Evolutionary conservation across 768 basidiomycete genomes (phyloP), one percentile per base, ranked within the genome.

Genomic region (Boletus subparvulus): DNA sequence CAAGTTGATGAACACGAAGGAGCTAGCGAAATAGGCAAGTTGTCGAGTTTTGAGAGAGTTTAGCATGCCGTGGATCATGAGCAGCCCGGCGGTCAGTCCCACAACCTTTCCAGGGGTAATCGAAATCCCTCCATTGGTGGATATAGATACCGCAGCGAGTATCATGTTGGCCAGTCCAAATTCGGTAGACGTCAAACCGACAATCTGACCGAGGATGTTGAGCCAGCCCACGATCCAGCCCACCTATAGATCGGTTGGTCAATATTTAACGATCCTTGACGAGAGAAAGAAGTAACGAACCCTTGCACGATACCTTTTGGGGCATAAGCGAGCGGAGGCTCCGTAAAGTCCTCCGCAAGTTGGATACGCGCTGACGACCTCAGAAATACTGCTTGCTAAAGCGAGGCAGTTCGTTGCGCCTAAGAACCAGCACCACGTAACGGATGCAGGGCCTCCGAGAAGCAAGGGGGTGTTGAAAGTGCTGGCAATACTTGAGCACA

Each of bases 251-350:
- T 49, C 14, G 51, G 21, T 55, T 17, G 16, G 45, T 50, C 36
- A 21, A 24, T 17, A 42, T 33, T n/a, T 9, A 26, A 21, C 5
- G 16, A 53, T 30, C 16, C n/a, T 42, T 8, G 43, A 52, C 1
- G 36, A 56, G 28, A 36, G 19, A 17, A 19, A 46, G 32, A 60
- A 35, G 6, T 17, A 26, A 64, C 73, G 33, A 64, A 86, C 88
- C 66, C 75, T 82, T 39, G 88, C 83, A 50, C 88, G 83, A 64
- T 88, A 79, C 54, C 70, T 79, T 60, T 75, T 79, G 0, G 88
- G 89, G 6, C 84, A 83, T 10, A 90, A 74, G 65, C 84, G 83
- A n/a, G 88, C 87, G 28, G 88, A 90, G 4, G 89, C 89, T n/a
- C 88, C 88, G 62, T 90, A 90, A 4, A 69, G 48, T 10, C 61